phyloP scores from a whole-genome alignment of 1,284 basidiomycete species.

The Singerocomus rubriflavus region DNA sequence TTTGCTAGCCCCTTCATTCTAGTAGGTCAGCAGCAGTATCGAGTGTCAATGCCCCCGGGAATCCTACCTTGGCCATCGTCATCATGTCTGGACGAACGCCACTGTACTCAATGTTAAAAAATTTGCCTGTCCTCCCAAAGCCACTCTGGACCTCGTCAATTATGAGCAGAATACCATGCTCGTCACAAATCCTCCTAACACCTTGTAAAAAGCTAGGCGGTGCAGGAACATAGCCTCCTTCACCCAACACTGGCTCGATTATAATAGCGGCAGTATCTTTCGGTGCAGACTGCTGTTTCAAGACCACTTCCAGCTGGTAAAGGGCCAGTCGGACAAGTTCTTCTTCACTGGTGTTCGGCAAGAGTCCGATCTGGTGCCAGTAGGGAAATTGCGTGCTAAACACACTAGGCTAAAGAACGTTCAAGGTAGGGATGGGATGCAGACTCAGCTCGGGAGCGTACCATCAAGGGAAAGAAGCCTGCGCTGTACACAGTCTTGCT shows the following conservation, averaged over 20 bases:
- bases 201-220: slow-evolving; percentile 79
- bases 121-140: slow-evolving; percentile 86
- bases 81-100: slow-evolving; percentile 86
- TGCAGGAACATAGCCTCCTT: slow-evolving; percentile 93
- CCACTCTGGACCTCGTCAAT: slow-evolving; percentile 91
- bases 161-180: slow-evolving; percentile 80
- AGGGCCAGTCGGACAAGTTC: slow-evolving; percentile 69
- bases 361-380: slow-evolving; percentile 84
- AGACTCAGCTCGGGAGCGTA: slow-evolving; percentile 32
- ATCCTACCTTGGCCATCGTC: slow-evolving; percentile 77
- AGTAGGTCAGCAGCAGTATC: slow-evolving; percentile 2
- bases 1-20: slow-evolving; percentile 76
- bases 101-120: slow-evolving; percentile 78
- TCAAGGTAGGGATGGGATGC: not conserved
- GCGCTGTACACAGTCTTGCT: slow-evolving; percentile 91
- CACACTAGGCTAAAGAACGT: slow-evolving; percentile 66
- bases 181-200: slow-evolving; percentile 81
- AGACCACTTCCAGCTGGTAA: slow-evolving; percentile 80
- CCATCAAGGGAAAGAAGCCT: slow-evolving; percentile 80
- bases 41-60: not conserved
- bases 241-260: slow-evolving; percentile 90
- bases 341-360: slow-evolving; percentile 59
- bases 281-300: slow-evolving; percentile 83
- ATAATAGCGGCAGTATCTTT: slow-evolving; percentile 89
- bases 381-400: slow-evolving; percentile 86